A percentile compares a stretch with the other conserved stretches of the same genome.
phyloP scores from a whole-genome alignment of 768 basidiomycete genomes.

The Pleurotus pulmonarius region DNA sequence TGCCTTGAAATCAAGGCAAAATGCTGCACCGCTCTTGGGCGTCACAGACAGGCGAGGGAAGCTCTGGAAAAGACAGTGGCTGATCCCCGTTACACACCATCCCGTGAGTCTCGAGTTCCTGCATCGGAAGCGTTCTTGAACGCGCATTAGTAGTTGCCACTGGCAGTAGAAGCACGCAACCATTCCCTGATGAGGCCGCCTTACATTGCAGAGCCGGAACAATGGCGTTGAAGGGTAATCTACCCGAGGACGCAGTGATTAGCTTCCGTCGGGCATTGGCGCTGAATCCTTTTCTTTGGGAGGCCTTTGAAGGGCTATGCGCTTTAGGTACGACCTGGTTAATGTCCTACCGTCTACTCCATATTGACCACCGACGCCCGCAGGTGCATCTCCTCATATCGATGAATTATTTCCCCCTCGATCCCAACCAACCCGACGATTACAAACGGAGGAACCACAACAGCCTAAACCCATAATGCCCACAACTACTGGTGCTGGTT shows the following conservation, averaged over 20 bases:
- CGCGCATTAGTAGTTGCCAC: constrained; percentile 44
- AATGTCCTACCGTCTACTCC: constrained; percentile 17
- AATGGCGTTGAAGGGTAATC: constrained; percentile 76
- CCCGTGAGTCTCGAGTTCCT: constrained; percentile 41
- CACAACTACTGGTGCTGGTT: constrained; percentile 61
- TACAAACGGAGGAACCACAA: constrained; percentile 45
- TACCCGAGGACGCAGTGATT: constrained; percentile 64
- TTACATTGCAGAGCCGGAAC: constrained; percentile 74
- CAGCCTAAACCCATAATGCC: constrained; percentile 41
- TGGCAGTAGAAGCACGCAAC: constrained; percentile 45
- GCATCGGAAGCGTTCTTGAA: neutral
- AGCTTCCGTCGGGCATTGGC: constrained; percentile 71
- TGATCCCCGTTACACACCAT: constrained; percentile 47
- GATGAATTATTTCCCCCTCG: constrained; percentile 71
- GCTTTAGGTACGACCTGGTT: constrained; percentile 48
- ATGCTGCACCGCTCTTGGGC: constrained; percentile 68
- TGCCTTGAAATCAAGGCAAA: constrained; percentile 79
- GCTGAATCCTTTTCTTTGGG: constrained; percentile 82
- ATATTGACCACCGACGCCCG: constrained; percentile 13
- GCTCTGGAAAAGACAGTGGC: constrained; percentile 61
- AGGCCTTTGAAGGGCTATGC: constrained; percentile 89
- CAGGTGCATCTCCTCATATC: constrained; percentile 69
- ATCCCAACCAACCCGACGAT: constrained; percentile 50
- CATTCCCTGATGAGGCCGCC: constrained; percentile 70
- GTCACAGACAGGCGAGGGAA: constrained; percentile 74